These are phyloP conservation scores for Talaromyces sp. DNA, from an alignment of 2,329 filamentous ascomycete genomes.

Conservation along the genomic window DNA sequence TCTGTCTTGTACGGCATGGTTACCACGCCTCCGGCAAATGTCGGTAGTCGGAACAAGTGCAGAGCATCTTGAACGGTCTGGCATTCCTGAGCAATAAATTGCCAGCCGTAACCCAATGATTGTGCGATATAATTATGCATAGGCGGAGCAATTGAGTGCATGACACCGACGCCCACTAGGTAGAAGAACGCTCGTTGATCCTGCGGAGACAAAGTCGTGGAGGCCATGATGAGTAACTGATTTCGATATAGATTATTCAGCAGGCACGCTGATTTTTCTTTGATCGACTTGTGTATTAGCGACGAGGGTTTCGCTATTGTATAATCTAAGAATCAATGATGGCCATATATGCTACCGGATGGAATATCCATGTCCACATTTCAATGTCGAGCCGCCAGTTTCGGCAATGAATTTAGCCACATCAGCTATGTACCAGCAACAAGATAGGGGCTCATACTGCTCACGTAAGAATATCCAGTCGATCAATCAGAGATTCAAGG, in stretches of 20 bases:
- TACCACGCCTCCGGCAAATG: conserved; percentile 34
- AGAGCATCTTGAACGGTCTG: conserved; percentile 31
- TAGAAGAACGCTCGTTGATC: conserved; percentile 26
- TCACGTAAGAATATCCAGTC: too few species aligned
- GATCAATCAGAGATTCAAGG: too few species aligned
- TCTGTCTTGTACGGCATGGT: conserved; percentile 45
- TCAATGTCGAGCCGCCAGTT: too few species aligned
- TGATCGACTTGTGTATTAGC: too few species aligned
- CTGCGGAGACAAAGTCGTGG: neutral
- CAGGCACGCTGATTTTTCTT: too few species aligned
- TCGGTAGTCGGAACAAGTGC: conserved; percentile 26
- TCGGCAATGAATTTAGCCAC: conserved; percentile 2
- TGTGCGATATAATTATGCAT: conserved; percentile 42
- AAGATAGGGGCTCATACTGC: too few species aligned
- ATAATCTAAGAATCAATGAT: too few species aligned
- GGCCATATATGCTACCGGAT: too few species aligned
- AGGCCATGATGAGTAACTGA: neutral
- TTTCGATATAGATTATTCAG: too few species aligned
- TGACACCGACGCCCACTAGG: conserved; percentile 40
- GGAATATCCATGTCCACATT: too few species aligned
- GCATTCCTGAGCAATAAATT: conserved; percentile 34
- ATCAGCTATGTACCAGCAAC: neutral
- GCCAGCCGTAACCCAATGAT: conserved; percentile 35
- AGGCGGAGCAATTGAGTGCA: conserved; percentile 40
- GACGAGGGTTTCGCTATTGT: too few species aligned